Evolutionary conservation across 192 early-diverging fungal species (phyloP).

Genomic region (Rhizophagus clarus): DNA sequence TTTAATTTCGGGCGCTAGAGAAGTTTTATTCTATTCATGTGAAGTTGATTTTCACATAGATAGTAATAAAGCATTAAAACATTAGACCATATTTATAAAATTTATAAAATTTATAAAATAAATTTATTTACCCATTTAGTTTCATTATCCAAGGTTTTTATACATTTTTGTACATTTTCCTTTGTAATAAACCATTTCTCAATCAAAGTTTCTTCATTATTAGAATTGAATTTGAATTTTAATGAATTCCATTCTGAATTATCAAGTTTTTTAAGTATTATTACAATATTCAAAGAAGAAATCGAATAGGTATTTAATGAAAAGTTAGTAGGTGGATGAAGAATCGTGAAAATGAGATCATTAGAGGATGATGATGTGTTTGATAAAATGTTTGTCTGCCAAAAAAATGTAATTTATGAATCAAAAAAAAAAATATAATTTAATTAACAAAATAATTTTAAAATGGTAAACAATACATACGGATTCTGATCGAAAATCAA

Average conservation of each 20-base stretch:
- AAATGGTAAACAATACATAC: neutral
- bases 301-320: neutral
- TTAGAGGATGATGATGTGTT: neutral
- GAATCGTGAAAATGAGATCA: neutral
- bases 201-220: neutral
- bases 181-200: conserved; percentile 8
- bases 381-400: neutral
- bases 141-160: neutral
- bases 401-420: neutral
- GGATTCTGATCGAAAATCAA: neutral
- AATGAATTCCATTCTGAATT: conserved; percentile 2
- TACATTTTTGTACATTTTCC: conserved; percentile 20
- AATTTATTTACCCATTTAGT: conserved; percentile 5
- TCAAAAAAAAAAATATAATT: too few species aligned
- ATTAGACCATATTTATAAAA: neutral
- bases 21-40: neutral
- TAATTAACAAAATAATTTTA: too few species aligned
- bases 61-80: neutral
- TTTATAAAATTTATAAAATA: neutral
- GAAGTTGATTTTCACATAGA: neutral
- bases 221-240: neutral
- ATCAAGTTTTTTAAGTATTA: neutral
- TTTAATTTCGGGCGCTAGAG: neutral
- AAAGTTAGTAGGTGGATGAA: neutral
- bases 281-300: conserved; percentile 7